These are phyloP conservation scores for Fusarium multiceps DNA, from an alignment of 2,329 filamentous ascomycete genomes.

Conservation along the genomic window DNA sequence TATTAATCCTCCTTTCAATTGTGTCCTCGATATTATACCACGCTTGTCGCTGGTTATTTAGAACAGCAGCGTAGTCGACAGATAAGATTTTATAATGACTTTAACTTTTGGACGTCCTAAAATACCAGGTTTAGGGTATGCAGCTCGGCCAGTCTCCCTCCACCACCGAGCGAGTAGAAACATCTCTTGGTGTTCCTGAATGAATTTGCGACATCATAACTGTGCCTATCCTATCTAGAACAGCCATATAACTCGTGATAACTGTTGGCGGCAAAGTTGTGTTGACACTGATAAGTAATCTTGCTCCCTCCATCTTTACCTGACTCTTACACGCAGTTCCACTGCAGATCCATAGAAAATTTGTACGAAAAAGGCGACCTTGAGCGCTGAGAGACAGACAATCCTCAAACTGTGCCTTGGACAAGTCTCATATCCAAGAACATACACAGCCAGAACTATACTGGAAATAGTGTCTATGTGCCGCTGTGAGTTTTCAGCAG, in stretches of 20 bases:
- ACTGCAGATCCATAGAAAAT: neutral
- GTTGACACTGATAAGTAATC: neutral
- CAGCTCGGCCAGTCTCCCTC: neutral
- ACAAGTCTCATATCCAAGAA: neutral
- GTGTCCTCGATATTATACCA: too few relatives aligned
- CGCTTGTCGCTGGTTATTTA: neutral
- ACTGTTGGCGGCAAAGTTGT: neutral
- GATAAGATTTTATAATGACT: neutral
- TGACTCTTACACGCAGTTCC: neutral
- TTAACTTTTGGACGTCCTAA: neutral
- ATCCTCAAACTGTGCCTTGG: neutral
- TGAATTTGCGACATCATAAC: accelerated
- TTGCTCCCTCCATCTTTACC: neutral
- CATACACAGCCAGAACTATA: constrained; percentile 1
- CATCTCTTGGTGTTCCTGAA: neutral
- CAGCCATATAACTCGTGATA: neutral
- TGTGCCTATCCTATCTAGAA: neutral
- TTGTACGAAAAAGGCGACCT: neutral
- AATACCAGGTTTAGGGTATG: neutral
- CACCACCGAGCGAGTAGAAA: too few relatives aligned
- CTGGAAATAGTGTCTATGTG: constrained; percentile 15
- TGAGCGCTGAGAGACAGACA: neutral
- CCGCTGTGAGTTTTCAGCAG: constrained; percentile 5
- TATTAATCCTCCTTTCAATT: too few relatives aligned
- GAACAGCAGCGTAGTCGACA: neutral